Evolutionary conservation across 257 asterid species (phyloP), one percentile per base, ranked within the genome.

Genomic region (Prunella vulgaris): DNA sequence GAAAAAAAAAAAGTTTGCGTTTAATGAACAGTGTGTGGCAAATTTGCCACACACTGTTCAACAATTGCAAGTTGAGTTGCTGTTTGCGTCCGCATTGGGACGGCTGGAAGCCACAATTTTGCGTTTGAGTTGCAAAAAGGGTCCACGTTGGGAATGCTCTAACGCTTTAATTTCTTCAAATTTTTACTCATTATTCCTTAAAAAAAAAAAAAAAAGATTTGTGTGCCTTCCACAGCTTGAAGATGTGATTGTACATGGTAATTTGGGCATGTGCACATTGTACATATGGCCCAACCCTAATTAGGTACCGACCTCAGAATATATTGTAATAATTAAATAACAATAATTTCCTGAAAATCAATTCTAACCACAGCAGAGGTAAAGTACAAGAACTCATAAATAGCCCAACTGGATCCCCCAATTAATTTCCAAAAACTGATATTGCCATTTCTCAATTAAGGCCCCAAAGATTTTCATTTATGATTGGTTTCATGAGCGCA

Each of bases 371-470:
- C 60, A 27, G 3, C 53, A 53, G 27, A 1, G 52, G 38, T 25
- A 17, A n/a, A 15, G 10, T 60, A 56, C 13, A 15, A 54, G 49
- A 57, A 69, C 8, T 49, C 33, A 67, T 46, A n/a, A n/a, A 10
- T 59, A 28, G 60, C 64, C n/a, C 71, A 72, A 63, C 65, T 53
- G 24, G 64, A 53, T 37, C 35, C 25, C 53, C n/a, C n/a, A 46
- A 40, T 35, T 40, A 40, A 46, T 65, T 12, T 18, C 42, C 28
- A 71, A 66, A 12, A 30, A 38, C 30, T 49, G 40, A 67, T 49
- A 64, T 25, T 27, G 69, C 42, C 33, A 37, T 62, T 57, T 77
- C 75, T 27, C 18, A 40, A 77, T 77, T 68, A 68, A 60, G 51
- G 62, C 32, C 68, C 61, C 61, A 30, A 13, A 24, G 20, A 24